These are phyloP conservation scores for Podila verticillata DNA, from an alignment of 192 early-diverging fungal genomes.

Conservation along the genomic window DNA sequence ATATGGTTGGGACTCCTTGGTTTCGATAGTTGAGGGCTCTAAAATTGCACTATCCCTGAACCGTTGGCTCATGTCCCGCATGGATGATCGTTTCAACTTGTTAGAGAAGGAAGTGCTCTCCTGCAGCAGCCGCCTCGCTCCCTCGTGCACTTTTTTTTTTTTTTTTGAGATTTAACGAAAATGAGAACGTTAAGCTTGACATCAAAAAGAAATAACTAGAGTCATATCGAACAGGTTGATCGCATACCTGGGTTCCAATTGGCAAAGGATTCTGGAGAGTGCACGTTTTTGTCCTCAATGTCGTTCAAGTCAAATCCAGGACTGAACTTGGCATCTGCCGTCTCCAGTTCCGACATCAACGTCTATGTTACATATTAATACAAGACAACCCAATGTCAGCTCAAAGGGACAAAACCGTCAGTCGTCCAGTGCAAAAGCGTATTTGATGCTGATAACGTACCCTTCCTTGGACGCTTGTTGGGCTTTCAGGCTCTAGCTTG, in stretches of 20 bases:
- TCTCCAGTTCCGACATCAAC: conserved; percentile 30
- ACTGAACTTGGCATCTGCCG: conserved; percentile 18
- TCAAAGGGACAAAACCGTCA: not conserved
- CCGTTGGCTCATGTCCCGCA: conserved; percentile 31
- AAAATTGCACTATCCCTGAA: conserved; percentile 25
- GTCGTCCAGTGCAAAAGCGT: not conserved
- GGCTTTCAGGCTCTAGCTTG: not conserved
- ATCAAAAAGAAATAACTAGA: not conserved
- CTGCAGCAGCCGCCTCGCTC: conserved; percentile 23
- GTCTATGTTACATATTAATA: conserved; percentile 5
- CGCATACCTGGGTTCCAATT: conserved; percentile 14
- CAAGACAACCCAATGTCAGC: not conserved
- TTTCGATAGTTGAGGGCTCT: conserved; percentile 1
- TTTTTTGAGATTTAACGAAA: not conserved
- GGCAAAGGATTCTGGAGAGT: not conserved
- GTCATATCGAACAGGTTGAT: not conserved
- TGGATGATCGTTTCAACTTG: conserved; percentile 35
- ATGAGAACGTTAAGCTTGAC: not conserved
- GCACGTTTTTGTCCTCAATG: not conserved
- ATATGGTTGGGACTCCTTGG: conserved; percentile 20
- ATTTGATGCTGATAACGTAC: not conserved
- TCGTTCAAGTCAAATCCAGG: conserved; percentile 18
- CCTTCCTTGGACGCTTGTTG: not conserved
- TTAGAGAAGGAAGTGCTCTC: conserved; percentile 28
- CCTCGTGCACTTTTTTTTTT: conserved; percentile 15